A percentile compares a stretch with the other conserved stretches of the same genome.
These are phyloP conservation scores for Aspergillus indologenus DNA, from an alignment of 495 filamentous ascomycete genomes.

Conservation along the genomic window DNA sequence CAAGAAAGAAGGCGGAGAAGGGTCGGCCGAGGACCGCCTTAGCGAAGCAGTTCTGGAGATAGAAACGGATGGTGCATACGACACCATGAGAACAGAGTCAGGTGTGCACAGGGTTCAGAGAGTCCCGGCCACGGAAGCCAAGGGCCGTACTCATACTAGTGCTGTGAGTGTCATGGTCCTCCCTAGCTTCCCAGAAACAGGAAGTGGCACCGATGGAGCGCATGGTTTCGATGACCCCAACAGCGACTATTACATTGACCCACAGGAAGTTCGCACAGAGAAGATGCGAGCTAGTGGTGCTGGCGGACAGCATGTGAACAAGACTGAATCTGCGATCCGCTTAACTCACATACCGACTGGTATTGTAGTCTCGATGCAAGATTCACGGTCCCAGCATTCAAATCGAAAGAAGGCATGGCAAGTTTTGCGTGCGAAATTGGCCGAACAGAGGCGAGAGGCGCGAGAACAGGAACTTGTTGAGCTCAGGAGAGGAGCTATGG, in stretches of 20 bases:
- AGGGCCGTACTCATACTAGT: conserved; percentile 88
- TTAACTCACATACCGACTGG: conserved; percentile 89
- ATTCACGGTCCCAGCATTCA: conserved; percentile 81
- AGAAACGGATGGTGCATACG: conserved; percentile 73
- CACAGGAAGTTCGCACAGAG: conserved; percentile 79
- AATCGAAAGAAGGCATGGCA: conserved; percentile 87
- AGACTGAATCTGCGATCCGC: conserved; percentile 91
- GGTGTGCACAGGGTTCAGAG: conserved; percentile 95
- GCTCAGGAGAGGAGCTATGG: conserved; percentile 69
- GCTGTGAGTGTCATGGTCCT: conserved; percentile 89
- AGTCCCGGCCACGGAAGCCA: conserved; percentile 83
- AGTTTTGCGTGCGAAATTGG: conserved; percentile 76
- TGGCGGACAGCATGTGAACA: conserved; percentile 97
- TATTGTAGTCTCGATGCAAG: conserved; percentile 85
- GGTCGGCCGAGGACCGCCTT: conserved; percentile 57
- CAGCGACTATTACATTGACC: conserved; percentile 86
- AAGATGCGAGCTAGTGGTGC: conserved; percentile 90
- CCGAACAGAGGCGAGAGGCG: conserved; percentile 74
- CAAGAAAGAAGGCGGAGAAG: conserved; percentile 56
- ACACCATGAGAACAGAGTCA: conserved; percentile 74
- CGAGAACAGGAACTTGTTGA: conserved; percentile 76
- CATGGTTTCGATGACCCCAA: conserved; percentile 74
- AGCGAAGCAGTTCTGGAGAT: conserved; percentile 87
- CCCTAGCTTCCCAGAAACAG: conserved; percentile 69
- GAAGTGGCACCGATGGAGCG: conserved; percentile 48